These are phyloP conservation scores for Tetracentron sinense DNA, from an alignment of 164 flowering plant genomes.

Conservation along the genomic window DNA sequence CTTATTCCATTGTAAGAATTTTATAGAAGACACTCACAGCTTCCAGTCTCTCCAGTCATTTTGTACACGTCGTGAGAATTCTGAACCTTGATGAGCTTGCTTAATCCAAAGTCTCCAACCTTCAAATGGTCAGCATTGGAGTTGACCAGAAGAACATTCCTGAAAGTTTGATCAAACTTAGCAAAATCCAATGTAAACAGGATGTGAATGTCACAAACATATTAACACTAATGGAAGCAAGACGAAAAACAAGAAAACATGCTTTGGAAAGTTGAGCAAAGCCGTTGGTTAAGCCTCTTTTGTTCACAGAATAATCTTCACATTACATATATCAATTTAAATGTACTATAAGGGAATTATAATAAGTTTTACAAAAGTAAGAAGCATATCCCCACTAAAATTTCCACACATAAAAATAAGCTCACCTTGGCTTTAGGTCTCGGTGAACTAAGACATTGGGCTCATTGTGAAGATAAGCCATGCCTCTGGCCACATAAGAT, in stretches of 20 bases:
- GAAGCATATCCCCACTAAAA: neutral
- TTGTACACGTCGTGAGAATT: conserved; percentile 95
- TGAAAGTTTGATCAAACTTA: conserved; percentile 21
- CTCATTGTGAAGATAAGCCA: conserved; percentile 97
- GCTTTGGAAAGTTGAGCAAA: neutral
- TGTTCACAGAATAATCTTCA: neutral
- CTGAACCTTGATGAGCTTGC: conserved; percentile 95
- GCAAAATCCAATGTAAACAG: neutral
- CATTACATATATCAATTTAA: neutral
- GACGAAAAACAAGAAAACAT: neutral
- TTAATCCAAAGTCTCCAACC: conserved; percentile 98
- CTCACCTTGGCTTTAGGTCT: conserved; percentile 95
- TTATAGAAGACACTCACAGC: conserved; percentile 62
- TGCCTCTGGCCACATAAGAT: conserved; percentile 58
- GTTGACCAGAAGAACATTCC: conserved; percentile 98
- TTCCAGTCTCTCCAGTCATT: conserved; percentile 99
- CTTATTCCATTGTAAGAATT: neutral
- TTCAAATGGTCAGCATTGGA: conserved; percentile 92
- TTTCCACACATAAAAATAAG: conserved; percentile 1
- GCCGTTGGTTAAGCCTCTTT: neutral
- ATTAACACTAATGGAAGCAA: neutral
- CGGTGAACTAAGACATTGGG: conserved; percentile 96
- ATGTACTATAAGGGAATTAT: neutral
- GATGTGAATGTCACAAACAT: neutral
- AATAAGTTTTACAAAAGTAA: neutral